phyloP scores from a whole-genome alignment of 2,329 filamentous ascomycete species.

The Calonectria pteridis region DNA sequence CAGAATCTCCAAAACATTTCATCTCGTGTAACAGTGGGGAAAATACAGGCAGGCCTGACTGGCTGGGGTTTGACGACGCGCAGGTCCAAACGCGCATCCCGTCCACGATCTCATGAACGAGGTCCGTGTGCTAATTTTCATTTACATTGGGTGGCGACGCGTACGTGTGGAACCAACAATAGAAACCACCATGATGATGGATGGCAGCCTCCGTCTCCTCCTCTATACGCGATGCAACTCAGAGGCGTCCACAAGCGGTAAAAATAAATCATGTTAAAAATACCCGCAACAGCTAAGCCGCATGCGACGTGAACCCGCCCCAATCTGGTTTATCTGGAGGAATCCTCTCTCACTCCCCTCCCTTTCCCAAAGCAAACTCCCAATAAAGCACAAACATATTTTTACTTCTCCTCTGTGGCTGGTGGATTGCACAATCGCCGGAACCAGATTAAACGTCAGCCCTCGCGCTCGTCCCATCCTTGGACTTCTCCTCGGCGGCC shows the following conservation, averaged over 20 bases:
- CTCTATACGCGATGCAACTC: background rate
- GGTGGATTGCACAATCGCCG: background rate
- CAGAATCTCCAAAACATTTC: background rate
- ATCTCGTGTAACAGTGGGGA: background rate
- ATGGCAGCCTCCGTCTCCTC: too few species aligned
- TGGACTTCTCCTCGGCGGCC: conserved; percentile 59
- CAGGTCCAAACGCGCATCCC: background rate
- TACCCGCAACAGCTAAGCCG: background rate
- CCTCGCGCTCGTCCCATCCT: conserved; percentile 62
- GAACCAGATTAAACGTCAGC: conserved; percentile 53
- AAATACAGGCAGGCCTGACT: background rate
- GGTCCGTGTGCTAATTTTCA: background rate
- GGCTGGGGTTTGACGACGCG: background rate
- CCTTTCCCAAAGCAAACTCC: background rate
- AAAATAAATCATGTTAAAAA: background rate
- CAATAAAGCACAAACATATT: background rate
- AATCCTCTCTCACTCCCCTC: background rate
- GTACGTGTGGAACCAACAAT: background rate
- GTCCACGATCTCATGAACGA: background rate
- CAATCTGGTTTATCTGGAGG: background rate
- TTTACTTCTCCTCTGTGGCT: background rate
- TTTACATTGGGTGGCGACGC: background rate
- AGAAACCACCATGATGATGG: background rate
- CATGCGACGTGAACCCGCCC: background rate
- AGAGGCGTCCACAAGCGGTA: too few species aligned